Base-by-base conservation (phyloP, 768 basidiomycete genomes). In the Symmetrospora coprosmae region DNA sequence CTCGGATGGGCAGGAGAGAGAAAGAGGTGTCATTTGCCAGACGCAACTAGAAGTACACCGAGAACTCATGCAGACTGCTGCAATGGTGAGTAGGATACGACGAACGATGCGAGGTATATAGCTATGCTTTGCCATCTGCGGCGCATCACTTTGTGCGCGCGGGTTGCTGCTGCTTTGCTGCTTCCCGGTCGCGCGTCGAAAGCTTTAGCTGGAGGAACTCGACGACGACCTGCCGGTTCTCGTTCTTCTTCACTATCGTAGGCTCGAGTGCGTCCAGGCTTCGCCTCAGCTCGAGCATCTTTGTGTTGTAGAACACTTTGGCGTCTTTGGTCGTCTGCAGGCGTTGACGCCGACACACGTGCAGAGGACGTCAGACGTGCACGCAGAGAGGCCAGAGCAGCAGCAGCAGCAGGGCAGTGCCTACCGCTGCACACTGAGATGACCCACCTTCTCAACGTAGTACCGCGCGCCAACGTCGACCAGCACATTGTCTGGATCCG, bases 391-490 rank as follows among this genome's bases (percentile, higher is more conserved):
- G 56, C n/a, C 28, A 50, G 14, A 58, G 25, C 37, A 28, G 33
- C 43, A 17, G 33, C 23, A 6, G 9, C 11, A 14, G 23, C 21
- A 21, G 28, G 16, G 55, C 41, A 5, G 33, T 13, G 8, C n/a
- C 43, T 8, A n/a, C n/a, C n/a, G n/a, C n/a, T n/a, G n/a, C n/a
- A n/a, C n/a, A n/a, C n/a, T n/a, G n/a, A n/a, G n/a, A n/a, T n/a
- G 25, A 64, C 76, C 41, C 46, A 87, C 94, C 79, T 97, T 99
- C 74, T 87, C 82, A 17, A 97, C 86, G 66, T 84, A 96, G 73
- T 96, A 99, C 0, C 94, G 92, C 0, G 92, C 97, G 1, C 94
- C 94, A 27, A 97, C 78, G 71, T 99, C 94, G 37, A 97, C 81
- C 64, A 97, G 83, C 46, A 99, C 91, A 66, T 87, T 80, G 43